These are phyloP conservation scores for Drosera capensis DNA, from an alignment of 148 eudicot genomes.

Conservation along the genomic window DNA sequence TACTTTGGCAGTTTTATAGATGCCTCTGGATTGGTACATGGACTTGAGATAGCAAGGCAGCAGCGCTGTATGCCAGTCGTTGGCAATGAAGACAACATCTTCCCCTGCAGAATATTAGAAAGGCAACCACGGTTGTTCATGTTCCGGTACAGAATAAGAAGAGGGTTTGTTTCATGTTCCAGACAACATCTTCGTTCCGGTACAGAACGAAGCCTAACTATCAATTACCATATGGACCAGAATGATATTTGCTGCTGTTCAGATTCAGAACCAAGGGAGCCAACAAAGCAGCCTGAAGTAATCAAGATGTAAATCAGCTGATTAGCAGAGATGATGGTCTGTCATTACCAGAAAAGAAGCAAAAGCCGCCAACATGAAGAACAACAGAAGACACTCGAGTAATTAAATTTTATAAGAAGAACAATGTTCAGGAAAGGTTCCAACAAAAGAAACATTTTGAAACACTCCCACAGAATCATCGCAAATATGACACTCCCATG, in stretches of 20 bases:
- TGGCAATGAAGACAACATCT: constrained; percentile 77
- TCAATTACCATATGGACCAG: constrained; percentile 78
- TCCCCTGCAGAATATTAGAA: constrained; percentile 40
- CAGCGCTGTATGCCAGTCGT: constrained; percentile 95
- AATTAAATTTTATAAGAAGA: too few relatives aligned
- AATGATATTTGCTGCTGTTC: constrained; percentile 42
- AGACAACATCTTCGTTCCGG: not conserved
- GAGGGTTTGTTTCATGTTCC: not conserved
- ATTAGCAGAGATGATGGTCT: not conserved
- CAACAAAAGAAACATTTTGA: too few relatives aligned
- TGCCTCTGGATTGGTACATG: constrained; percentile 54
- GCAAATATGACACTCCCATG: too few relatives aligned
- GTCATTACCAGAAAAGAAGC: not conserved
- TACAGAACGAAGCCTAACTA: not conserved
- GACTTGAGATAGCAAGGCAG: constrained; percentile 85
- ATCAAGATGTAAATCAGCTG: not conserved
- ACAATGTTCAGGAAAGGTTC: too few relatives aligned
- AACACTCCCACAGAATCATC: too few relatives aligned
- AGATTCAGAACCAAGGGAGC: constrained; percentile 79
- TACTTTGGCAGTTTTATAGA: constrained; percentile 67
- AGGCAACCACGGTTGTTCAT: not conserved
- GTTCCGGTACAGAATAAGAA: not conserved
- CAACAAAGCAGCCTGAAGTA: constrained; percentile 79
- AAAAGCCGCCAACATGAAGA: not conserved
- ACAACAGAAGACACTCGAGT: too few relatives aligned